These are phyloP conservation scores for Chrysochromulina parva DNA, from an alignment of 78 protist genomes.

Conservation along the genomic window DNA sequence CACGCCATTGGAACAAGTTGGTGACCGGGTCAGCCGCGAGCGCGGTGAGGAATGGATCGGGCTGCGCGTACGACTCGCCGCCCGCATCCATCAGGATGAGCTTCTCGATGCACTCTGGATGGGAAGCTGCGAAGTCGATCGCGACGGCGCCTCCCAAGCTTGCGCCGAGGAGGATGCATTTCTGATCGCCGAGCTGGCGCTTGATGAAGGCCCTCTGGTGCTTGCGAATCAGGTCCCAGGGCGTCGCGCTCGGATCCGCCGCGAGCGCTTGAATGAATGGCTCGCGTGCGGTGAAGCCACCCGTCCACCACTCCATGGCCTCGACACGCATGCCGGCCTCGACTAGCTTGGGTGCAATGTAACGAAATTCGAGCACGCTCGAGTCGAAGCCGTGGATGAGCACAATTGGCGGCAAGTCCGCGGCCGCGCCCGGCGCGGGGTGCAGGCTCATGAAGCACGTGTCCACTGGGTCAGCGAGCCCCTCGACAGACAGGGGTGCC, in stretches of 20 bases:
- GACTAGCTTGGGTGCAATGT: not conserved
- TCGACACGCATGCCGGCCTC: not conserved
- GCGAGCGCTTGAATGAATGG: not conserved
- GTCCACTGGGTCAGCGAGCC: not conserved
- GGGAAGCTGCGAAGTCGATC: not conserved
- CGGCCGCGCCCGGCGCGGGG: not conserved
- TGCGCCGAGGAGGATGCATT: not conserved
- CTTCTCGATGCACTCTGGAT: not conserved
- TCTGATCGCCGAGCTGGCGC: not conserved
- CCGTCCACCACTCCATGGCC: slow-evolving; percentile 21
- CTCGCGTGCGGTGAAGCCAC: slow-evolving; percentile 4
- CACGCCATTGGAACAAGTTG: slow-evolving; percentile 2
- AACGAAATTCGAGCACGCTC: not conserved
- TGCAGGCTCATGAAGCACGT: not conserved
- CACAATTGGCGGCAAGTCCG: not conserved
- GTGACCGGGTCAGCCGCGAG: slow-evolving; percentile 1
- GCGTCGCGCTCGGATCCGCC: not conserved
- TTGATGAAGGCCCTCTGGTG: not conserved
- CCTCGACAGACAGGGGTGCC: not conserved
- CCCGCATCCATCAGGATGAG: slow-evolving; percentile 10
- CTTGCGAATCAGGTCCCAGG: not conserved
- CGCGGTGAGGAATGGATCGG: not conserved
- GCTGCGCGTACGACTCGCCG: not conserved
- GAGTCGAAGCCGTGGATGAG: slow-evolving; percentile 21
- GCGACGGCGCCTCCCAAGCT: slow-evolving; percentile 13